Percentiles rank a stretch among this genome's conserved stretches.
Conservation (phyloP, 2,329 filamentous ascomycete genomes). For the Aspergillus sp. region DNA sequence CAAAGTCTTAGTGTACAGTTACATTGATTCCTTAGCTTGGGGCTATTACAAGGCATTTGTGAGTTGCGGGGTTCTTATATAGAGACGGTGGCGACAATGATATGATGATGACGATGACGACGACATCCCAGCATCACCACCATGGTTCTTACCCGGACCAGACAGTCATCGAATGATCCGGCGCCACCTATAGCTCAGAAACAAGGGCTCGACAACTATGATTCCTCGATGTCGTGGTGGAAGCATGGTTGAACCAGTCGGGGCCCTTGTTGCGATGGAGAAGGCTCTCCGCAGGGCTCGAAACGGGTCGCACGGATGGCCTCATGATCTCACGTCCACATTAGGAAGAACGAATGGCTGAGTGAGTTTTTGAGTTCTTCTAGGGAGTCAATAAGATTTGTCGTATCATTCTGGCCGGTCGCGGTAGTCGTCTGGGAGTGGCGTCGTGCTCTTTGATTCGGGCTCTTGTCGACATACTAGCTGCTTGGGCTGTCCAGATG, state of each 20-base stretch:
- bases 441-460: no score
- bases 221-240: neutral
- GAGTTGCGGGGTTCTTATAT: conserved; percentile 7
- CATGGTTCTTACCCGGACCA: conserved; percentile 11
- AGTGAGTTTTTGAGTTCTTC: neutral
- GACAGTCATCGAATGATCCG: neutral
- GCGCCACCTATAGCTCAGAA: conserved; percentile 14
- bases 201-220: neutral
- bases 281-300: conserved; percentile 1
- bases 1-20: neutral
- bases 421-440: neutral
- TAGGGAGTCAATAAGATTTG: neutral
- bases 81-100: conserved; percentile 27
- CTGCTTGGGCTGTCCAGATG: no score
- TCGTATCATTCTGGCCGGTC: neutral
- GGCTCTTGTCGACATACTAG: no score
- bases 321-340: neutral
- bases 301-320: neutral
- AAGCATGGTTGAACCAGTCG: neutral
- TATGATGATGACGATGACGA: conserved; percentile 32
- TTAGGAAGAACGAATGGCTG: neutral
- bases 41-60: neutral
- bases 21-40: neutral
- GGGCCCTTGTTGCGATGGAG: neutral
- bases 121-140: conserved; percentile 18